phyloP scores from a whole-genome alignment of 768 basidiomycete genomes.

The Stropharia rugosoannulata region DNA sequence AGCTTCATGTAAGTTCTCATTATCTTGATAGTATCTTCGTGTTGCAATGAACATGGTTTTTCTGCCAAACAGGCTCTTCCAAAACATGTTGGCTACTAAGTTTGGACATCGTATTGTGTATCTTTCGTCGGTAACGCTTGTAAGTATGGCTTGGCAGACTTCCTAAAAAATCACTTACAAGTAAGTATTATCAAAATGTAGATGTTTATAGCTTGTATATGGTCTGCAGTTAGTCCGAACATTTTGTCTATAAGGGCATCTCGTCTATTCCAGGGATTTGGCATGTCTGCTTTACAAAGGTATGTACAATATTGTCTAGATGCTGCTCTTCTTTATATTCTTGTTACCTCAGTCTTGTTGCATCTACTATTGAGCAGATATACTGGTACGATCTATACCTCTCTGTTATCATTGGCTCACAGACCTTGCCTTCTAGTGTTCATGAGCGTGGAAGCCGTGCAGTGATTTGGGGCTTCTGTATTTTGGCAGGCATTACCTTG shows the following conservation, averaged over 20 bases:
- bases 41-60: not conserved
- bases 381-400: constrained; percentile 27
- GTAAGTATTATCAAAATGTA: constrained; percentile 5
- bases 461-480: constrained; percentile 45
- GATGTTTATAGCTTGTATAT: constrained; percentile 46
- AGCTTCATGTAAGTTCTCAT: constrained; percentile 35
- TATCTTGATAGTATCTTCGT: not conserved
- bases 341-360: constrained; percentile 30
- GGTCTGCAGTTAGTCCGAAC: constrained; percentile 42
- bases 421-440: constrained; percentile 23
- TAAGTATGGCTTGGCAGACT: constrained; percentile 10
- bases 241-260: constrained; percentile 40
- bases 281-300: constrained; percentile 44
- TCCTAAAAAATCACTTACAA: not conserved
- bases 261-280: constrained; percentile 45
- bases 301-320: constrained; percentile 6
- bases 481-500: constrained; percentile 42
- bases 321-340: not conserved
- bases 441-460: constrained; percentile 42
- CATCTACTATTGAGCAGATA: constrained; percentile 43
- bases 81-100: constrained; percentile 40
- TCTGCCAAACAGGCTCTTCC: constrained; percentile 28
- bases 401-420: not conserved
- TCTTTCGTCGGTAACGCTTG: constrained; percentile 36
- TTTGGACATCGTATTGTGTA: constrained; percentile 47